Evolutionary conservation across 2,329 filamentous ascomycete genomes (phyloP), one percentile per base, ranked within the genome.

Genomic region (Tolypocladium tropicale): DNA sequence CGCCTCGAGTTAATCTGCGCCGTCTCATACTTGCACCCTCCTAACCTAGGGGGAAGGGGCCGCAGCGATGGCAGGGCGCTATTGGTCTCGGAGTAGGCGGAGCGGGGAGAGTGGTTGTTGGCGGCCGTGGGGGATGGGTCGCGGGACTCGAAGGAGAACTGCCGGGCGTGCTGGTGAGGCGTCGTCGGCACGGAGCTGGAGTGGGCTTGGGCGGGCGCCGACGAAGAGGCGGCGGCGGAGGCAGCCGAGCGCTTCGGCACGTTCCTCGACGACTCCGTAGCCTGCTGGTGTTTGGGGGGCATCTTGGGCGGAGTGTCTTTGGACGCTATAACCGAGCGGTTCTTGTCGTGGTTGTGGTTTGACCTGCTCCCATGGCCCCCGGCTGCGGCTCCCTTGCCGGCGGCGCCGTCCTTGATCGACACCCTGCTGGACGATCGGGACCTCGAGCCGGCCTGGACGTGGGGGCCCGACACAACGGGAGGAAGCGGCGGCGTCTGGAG

Each of bases 161-260:
- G 86, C 57, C 90, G 85, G 61, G 91, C 84, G 72, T 89, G 88
- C 70, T 96, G 92, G 67, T 93, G 89, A 10, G 93, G 94, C 3
- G 93, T 97, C 1, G 93, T 95, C 1, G 93, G 93, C 52, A 96
- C 89, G 10, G 93, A 97, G 68, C 81, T 95, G 28, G 93, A 95
- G 68, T 95, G 79, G 16, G 73, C 65, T 55, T 70, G 68, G 32
- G 64, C 66, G 53, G 69, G 65, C 30, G 64, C 63, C 3, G 54
- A 16, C 16, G 52, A 49, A 9, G 55, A 43, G 37, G 66, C 65
- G 7, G 64, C 59, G 37, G 65, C 62, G 43, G n/a, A n/a, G n/a
- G 66, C 59, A 25, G 66, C 57, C 57, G 66, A 62, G 61, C 67
- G 61, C 53, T 61, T 67, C 50, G 67, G 64, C 41, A 64, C 63